Conservation (phyloP, 768 basidiomycete species). For the Crassisporium funariophilum region DNA sequence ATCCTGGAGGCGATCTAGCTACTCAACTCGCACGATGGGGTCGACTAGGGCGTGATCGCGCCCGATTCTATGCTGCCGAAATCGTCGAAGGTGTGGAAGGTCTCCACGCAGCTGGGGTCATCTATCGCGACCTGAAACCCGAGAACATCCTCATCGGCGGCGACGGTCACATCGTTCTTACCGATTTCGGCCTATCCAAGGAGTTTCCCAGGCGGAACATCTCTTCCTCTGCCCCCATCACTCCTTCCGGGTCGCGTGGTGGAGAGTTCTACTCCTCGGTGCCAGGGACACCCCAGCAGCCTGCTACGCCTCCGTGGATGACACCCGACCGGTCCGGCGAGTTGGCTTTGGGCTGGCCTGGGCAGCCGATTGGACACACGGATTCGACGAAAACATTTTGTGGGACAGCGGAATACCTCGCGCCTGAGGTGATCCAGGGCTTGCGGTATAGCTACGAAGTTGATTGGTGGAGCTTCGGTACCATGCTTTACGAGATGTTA, state of each 20-base stretch:
- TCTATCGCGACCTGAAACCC: conserved; percentile 96
- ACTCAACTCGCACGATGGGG: conserved; percentile 98
- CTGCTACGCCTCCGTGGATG: conserved; percentile 78
- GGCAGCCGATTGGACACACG: conserved; percentile 44
- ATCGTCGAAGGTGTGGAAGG: conserved; percentile 97
- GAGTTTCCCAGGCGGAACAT: conserved; percentile 70
- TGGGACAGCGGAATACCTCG: conserved; percentile 95
- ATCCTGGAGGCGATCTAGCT: conserved; percentile 94
- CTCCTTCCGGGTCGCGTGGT: conserved; percentile 49
- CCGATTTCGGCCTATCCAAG: conserved; percentile 95
- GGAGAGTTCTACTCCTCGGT: conserved; percentile 59
- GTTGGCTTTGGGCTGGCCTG: conserved; percentile 58
- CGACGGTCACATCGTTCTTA: conserved; percentile 95
- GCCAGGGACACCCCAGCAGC: conserved; percentile 44
- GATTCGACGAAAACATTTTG: conserved; percentile 89
- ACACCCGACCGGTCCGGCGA: conserved; percentile 60
- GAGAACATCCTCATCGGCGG: conserved; percentile 95
- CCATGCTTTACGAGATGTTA: conserved; percentile 97
- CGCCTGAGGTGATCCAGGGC: conserved; percentile 95
- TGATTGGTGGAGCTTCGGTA: conserved; percentile 98
- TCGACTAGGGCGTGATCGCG: conserved; percentile 87
- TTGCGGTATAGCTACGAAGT: conserved; percentile 90
- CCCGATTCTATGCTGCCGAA: conserved; percentile 96
- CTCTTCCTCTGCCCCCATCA: conserved; percentile 54
- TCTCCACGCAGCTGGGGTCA: conserved; percentile 90